Conservation (phyloP, 768 basidiomycete species). For the Rhodotorula kratochvilovae region DNA sequence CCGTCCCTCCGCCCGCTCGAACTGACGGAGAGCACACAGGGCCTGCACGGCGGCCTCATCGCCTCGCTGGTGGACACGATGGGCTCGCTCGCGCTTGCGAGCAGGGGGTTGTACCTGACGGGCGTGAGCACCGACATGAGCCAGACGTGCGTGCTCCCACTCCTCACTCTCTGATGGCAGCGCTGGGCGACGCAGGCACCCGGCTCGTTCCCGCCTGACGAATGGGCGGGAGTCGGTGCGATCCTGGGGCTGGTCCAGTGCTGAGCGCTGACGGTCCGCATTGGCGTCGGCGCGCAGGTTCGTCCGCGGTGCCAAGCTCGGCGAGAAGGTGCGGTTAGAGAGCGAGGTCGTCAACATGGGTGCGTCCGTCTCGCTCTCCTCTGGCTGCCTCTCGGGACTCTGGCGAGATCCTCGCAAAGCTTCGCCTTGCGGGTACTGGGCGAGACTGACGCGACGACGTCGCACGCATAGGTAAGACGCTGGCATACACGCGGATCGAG, state of each 20-base stretch:
- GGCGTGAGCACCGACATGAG: conserved; percentile 16
- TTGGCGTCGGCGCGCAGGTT: too few relatives aligned
- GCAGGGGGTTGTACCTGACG: conserved; percentile 37
- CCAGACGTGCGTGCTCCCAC: conserved; percentile 4
- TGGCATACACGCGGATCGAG: conserved; percentile 40
- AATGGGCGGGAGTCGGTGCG: too few relatives aligned
- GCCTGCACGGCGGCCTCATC: conserved; percentile 41
- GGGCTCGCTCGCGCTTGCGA: conserved; percentile 37
- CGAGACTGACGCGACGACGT: background rate
- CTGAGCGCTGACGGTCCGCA: background rate
- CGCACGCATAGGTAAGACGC: conserved; percentile 33
- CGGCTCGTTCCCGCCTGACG: too few relatives aligned
- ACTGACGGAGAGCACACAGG: background rate
- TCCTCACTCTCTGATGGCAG: too few relatives aligned
- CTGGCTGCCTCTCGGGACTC: background rate
- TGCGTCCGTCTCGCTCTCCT: background rate
- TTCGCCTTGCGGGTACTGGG: too few relatives aligned
- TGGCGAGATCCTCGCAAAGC: too few relatives aligned
- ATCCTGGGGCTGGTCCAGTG: too few relatives aligned
- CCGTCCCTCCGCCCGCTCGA: too few relatives aligned
- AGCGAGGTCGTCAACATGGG: conserved; percentile 34
- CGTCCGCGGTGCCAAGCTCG: conserved; percentile 36
- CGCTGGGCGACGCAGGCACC: too few relatives aligned
- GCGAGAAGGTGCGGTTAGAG: conserved; percentile 29
- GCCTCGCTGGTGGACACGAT: conserved; percentile 39